Percentiles rank a stretch among this genome's conserved stretches.
Evolutionary conservation across 305 asterid genomes (phyloP).

Genomic region (Fraxinus platypoda): DNA sequence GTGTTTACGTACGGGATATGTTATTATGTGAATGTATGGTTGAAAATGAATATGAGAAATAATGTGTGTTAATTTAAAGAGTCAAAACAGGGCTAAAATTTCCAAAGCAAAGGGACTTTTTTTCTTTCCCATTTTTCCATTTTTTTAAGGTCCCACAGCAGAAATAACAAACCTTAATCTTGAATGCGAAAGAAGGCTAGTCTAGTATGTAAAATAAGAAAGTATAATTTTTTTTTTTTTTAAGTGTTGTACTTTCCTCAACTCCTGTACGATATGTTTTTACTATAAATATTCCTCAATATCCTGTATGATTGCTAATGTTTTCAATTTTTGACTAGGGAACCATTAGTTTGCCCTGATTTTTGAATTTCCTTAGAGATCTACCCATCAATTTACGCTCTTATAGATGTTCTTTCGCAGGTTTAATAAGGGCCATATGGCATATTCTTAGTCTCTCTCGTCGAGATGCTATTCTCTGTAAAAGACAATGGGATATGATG

Average conservation of each 20-base stretch:
- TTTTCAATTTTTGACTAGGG: neutral
- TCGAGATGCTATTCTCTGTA: conserved; percentile 3
- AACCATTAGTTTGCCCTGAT: neutral
- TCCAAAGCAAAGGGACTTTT: too few species aligned
- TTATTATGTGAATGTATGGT: too few species aligned
- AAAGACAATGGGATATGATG: neutral
- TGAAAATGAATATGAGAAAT: too few species aligned
- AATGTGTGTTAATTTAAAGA: too few species aligned
- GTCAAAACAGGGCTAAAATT: too few species aligned
- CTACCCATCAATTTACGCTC: neutral
- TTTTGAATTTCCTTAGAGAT: neutral
- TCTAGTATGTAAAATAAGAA: neutral
- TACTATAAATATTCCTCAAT: neutral
- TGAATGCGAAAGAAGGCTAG: neutral
- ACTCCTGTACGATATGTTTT: neutral
- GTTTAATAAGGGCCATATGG: conserved; percentile 5
- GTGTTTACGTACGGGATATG: too few species aligned
- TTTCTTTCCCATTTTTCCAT: neutral
- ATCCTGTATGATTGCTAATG: neutral
- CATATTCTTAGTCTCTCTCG: neutral
- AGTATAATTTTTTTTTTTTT: neutral
- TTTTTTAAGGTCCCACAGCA: neutral
- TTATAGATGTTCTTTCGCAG: conserved; percentile 7
- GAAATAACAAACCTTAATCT: neutral
- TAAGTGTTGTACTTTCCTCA: neutral